These are phyloP conservation scores for Amanita pseudoporphyria DNA, from an alignment of 768 basidiomycete species.

Conservation along the genomic window DNA sequence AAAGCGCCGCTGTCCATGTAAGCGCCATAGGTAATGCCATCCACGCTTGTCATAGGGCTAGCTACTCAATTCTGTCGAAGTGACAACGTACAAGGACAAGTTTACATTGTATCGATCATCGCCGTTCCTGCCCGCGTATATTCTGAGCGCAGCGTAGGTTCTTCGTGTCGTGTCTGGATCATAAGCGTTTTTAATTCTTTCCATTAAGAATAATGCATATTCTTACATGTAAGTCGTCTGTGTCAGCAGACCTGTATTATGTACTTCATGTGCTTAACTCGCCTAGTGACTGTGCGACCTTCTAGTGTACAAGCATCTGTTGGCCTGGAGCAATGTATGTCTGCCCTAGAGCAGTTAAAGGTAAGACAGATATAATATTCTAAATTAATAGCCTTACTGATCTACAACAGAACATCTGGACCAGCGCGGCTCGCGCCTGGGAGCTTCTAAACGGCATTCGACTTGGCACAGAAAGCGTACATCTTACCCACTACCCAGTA, in stretches of 20 bases:
- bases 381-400: constrained; percentile 8
- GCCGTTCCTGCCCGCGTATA: constrained; percentile 59
- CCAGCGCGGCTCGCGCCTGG: constrained; percentile 56
- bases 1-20: constrained; percentile 63
- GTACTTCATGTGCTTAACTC: constrained; percentile 10
- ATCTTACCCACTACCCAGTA: constrained; percentile 23
- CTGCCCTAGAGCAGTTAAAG: constrained; percentile 58
- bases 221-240: constrained; percentile 44
- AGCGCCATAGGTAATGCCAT: constrained; percentile 45
- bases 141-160: constrained; percentile 63
- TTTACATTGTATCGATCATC: constrained; percentile 53
- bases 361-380: constrained; percentile 25
- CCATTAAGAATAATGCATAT: constrained; percentile 66
- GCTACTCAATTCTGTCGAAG: constrained; percentile 22
- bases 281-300: constrained; percentile 60
- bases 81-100: constrained; percentile 47
- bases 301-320: constrained; percentile 60
- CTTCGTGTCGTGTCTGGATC: background rate
- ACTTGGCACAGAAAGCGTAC: constrained; percentile 35
- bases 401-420: constrained; percentile 49
- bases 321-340: constrained; percentile 55
- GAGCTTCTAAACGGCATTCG: constrained; percentile 61
- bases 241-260: background rate
- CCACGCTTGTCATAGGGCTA: constrained; percentile 1
- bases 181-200: constrained; percentile 6